Conservation (phyloP, 1,284 basidiomycete species). For the Meripilus lineatus region DNA sequence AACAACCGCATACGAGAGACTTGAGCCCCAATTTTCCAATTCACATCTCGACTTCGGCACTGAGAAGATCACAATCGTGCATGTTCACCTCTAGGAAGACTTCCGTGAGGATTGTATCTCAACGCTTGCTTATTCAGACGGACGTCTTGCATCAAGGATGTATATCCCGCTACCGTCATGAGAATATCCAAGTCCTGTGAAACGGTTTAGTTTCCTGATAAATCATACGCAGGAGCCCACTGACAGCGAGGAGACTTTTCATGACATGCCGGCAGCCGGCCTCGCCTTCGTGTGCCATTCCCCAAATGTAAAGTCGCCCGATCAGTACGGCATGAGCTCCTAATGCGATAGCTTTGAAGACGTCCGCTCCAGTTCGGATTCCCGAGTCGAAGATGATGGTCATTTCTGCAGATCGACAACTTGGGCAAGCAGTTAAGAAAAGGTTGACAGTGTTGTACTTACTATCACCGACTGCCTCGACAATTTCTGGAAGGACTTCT, state of each 20-base stretch:
- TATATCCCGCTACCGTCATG: slow-evolving; percentile 46
- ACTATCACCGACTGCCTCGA: slow-evolving; percentile 45
- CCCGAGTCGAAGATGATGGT: slow-evolving; percentile 61
- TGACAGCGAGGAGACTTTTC: slow-evolving; percentile 48
- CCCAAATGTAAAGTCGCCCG: slow-evolving; percentile 46
- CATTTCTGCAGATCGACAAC: slow-evolving; percentile 32
- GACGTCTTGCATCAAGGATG: slow-evolving; percentile 35
- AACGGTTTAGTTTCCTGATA: background rate
- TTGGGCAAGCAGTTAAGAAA: background rate
- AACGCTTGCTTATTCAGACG: slow-evolving; percentile 30
- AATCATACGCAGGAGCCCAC: slow-evolving; percentile 10
- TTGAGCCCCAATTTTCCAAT: too few relatives aligned
- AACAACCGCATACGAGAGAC: too few relatives aligned
- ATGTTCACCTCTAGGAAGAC: slow-evolving; percentile 34
- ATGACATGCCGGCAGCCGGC: slow-evolving; percentile 51
- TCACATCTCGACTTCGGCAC: too few relatives aligned
- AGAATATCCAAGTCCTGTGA: slow-evolving; percentile 50
- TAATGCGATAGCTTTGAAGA: slow-evolving; percentile 53
- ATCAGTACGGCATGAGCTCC: slow-evolving; percentile 43
- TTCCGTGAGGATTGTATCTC: slow-evolving; percentile 33
- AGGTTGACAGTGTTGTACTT: slow-evolving; percentile 17
- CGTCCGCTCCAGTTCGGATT: slow-evolving; percentile 49
- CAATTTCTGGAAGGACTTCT: slow-evolving; percentile 49
- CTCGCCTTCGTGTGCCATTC: slow-evolving; percentile 45
- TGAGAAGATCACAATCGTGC: slow-evolving; percentile 30